A percentile compares a stretch with the other conserved stretches of the same genome.
Conservation (phyloP, 2,329 filamentous ascomycete species). For the Apiospora sp. region DNA sequence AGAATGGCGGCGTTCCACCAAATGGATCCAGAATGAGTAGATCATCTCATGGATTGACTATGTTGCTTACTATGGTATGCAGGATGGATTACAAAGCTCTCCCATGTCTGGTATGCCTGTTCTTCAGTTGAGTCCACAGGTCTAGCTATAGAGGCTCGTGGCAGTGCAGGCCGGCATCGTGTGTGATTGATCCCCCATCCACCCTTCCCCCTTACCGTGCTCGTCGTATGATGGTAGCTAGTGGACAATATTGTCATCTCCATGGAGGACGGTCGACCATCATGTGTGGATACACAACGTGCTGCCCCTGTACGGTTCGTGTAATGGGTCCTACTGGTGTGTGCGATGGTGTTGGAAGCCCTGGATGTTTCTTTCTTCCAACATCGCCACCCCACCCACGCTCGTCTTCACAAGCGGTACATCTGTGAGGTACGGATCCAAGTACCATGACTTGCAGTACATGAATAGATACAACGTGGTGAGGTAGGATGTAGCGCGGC, state of each 20-base stretch:
- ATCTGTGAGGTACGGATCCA: background rate
- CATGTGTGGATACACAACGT: background rate
- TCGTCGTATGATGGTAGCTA: background rate
- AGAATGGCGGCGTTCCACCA: background rate
- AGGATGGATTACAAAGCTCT: background rate
- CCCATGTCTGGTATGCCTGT: background rate
- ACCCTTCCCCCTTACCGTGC: background rate
- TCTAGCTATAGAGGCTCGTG: background rate
- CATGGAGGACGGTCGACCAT: background rate
- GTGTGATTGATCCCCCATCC: background rate
- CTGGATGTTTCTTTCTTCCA: background rate
- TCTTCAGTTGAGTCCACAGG: background rate
- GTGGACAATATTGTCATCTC: background rate
- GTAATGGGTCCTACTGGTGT: background rate
- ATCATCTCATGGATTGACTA: background rate
- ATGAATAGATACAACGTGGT: background rate
- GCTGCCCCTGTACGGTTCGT: background rate
- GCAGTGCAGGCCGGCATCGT: background rate
- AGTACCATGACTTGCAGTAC: conserved; percentile 8
- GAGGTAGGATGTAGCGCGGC: background rate
- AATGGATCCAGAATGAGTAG: background rate
- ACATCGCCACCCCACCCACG: background rate
- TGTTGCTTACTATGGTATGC: conserved; percentile 1
- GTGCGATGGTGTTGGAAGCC: background rate
- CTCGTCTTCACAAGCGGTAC: background rate